Percentiles rank a stretch among this genome's conserved stretches.
phyloP scores from a whole-genome alignment of 73 alveolate genomes.

The Tetrahymena thermophila region DNA sequence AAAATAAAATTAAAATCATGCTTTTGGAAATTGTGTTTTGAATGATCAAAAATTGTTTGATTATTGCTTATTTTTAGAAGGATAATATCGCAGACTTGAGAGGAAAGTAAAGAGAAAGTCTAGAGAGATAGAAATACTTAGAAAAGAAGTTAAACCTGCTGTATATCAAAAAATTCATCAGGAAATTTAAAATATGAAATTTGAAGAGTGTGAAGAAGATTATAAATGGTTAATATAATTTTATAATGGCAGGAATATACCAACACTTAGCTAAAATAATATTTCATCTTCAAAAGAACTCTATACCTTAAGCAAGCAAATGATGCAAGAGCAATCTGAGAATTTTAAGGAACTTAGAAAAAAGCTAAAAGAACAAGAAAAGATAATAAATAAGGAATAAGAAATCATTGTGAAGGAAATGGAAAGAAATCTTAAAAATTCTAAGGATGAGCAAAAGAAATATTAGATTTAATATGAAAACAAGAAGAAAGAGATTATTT shows the following conservation, averaged over 20 bases:
- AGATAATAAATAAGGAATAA: neutral
- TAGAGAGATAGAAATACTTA: neutral
- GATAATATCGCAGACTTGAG: neutral
- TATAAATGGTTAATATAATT: neutral
- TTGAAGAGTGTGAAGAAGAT: neutral
- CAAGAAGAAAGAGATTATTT: neutral
- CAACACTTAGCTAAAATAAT: neutral
- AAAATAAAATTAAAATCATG: neutral
- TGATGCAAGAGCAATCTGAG: neutral
- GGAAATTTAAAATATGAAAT: neutral
- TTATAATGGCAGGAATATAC: neutral
- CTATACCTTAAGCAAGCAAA: neutral
- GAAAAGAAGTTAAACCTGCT: neutral
- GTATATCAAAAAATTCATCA: neutral
- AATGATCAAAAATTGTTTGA: neutral
- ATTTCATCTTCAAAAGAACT: neutral
- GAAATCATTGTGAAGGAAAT: neutral
- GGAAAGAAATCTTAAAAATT: neutral
- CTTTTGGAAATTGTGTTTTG: neutral
- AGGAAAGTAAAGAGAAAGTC: neutral
- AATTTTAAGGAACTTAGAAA: neutral
- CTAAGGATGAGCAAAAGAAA: neutral
- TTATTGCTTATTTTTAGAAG: neutral
- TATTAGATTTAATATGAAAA: neutral
- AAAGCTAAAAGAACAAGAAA: neutral